These are phyloP conservation scores for Angophora floribunda DNA, from an alignment of 345 rosid species.

Conservation along the genomic window DNA sequence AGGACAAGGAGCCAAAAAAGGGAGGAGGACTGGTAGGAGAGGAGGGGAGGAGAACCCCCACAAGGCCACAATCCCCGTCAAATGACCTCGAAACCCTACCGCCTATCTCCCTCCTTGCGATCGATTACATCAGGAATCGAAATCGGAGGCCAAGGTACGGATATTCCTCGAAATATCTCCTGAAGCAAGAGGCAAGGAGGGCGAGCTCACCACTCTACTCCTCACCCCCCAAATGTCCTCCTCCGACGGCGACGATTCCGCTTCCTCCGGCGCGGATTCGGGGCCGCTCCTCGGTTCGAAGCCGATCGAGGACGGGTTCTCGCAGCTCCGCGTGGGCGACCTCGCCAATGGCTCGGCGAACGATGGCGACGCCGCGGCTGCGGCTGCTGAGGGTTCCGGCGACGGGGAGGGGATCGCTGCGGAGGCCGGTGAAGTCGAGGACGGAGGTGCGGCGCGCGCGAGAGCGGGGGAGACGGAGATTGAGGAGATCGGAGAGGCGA, in stretches of 20 bases:
- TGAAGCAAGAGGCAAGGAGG: neutral
- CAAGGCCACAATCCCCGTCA: neutral
- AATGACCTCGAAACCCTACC: neutral
- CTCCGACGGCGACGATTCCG: neutral
- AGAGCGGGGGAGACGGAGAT: neutral
- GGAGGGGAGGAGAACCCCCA: neutral
- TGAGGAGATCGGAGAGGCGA: slow-evolving; percentile 6
- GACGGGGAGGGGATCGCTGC: neutral
- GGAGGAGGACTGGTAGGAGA: neutral
- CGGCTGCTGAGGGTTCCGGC: neutral
- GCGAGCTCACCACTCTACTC: neutral
- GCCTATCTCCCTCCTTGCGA: neutral
- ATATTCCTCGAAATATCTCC: neutral
- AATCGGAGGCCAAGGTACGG: neutral
- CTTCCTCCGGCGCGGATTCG: neutral
- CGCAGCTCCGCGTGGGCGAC: neutral
- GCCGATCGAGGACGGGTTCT: neutral
- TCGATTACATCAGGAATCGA: neutral
- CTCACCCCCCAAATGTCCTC: neutral
- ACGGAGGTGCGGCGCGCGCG: neutral
- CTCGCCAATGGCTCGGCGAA: neutral
- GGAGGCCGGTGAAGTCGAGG: neutral
- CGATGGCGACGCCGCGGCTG: neutral
- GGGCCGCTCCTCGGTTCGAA: neutral
- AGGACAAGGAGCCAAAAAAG: neutral